Evolutionary conservation across 768 basidiomycete species (phyloP), one percentile per base, ranked within the genome.

Genomic region (Tephrocybe sp.): DNA sequence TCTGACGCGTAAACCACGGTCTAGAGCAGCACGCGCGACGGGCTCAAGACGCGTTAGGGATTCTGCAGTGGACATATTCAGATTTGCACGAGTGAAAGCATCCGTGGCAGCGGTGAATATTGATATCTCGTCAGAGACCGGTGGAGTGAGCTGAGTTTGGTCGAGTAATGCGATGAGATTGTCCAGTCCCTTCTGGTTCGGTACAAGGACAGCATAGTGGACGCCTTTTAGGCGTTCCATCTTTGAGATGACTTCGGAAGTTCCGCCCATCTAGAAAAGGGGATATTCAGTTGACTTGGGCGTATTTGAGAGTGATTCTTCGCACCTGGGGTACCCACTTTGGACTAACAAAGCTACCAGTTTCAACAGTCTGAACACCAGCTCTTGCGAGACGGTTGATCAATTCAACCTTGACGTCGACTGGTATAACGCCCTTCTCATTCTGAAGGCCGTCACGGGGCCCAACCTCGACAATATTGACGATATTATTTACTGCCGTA

Each of bases 381-480:
- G 90, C 84, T 15, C 63, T 64, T 2, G 78, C 80, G 10, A 97
- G 80, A 12, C 84, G 72, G 54, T 89, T 79, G 48, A 97, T 82
- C 45, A 97, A 78, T 52, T 88, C 86, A 15, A 84, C 79, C 65
- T 94, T 94, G 52, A 86, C 69, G 23, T 79, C 78, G 1, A 84
- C 82, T 22, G 87, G 77, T 6, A 95, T 82, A 4, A 83, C 70
- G 0, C 77, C 74, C 55, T 84, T 83, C 60, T 97, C 89, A 60
- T 95, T 95, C 70, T 95, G 93, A 10, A 97, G 75, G 1, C 94
- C 94, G 66, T 97, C 94, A 23, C 94, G 75, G 1, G 93, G 90
- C 1, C 90, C 89, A 3, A 95, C 91, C 67, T 95, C 94, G 37
- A 97, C 87, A 38, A 97, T 87, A 45, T 74, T 80, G 40, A 86